Evolutionary conservation across 345 rosid species (phyloP).

Genomic region (Brassica carinata): DNA sequence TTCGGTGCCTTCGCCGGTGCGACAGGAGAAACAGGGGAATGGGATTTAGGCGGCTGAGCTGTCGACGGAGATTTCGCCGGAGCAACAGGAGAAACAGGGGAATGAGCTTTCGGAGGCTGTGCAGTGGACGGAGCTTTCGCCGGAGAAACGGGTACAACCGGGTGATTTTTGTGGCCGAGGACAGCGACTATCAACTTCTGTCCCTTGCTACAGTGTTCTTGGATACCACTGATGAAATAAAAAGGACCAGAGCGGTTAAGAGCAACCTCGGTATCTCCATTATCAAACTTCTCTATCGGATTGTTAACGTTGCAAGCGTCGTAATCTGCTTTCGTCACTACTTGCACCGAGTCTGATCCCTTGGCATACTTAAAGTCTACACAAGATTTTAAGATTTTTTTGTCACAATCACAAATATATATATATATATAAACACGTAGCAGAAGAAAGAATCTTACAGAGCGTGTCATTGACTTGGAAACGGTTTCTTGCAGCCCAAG

Average conservation of each 20-base stretch:
- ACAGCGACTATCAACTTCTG: not conserved
- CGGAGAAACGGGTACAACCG: not conserved
- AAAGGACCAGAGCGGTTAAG: not conserved
- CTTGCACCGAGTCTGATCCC: not conserved
- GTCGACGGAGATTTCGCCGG: not conserved
- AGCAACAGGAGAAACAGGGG: not conserved
- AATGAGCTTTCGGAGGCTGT: not conserved
- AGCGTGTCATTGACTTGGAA: not conserved
- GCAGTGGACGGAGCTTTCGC: not conserved
- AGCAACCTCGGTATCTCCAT: not conserved
- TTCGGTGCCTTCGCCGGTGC: not conserved
- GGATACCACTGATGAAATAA: not conserved
- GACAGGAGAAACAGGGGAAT: not conserved
- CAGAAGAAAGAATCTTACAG: not conserved
- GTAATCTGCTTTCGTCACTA: not conserved
- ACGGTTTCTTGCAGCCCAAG: not conserved
- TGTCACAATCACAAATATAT: not conserved
- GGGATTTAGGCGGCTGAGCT: not conserved
- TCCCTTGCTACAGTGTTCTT: not conserved
- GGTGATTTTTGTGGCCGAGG: not conserved
- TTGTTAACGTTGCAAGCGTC: not conserved
- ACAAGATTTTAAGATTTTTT: not conserved
- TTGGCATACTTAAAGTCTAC: not conserved
- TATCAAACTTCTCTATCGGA: not conserved
- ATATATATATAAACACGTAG: not conserved